Evolutionary conservation across 2,329 filamentous ascomycete genomes (phyloP), one percentile per base, ranked within the genome.

Genomic region (Gremmenia infestans): DNA sequence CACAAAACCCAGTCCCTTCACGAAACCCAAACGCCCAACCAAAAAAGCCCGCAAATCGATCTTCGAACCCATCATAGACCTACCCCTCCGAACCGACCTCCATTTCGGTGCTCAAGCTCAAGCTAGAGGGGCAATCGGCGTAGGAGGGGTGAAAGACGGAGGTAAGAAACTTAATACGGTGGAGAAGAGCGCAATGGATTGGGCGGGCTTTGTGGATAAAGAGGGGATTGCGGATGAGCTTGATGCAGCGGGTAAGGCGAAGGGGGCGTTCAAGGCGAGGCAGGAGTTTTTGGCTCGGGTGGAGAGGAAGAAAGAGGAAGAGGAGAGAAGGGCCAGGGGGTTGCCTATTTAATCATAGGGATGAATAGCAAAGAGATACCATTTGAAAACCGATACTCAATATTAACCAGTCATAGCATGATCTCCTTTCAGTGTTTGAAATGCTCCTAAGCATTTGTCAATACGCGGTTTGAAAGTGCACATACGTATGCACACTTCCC

Each of bases 181-280:
- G 15, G 84, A 88, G 72, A 88, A 88, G 78, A 87, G 83, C 64
- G 78, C 83, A 52, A 85, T 88, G 80, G 85, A 88, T 70, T 88
- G 85, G 85, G 85, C 85, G 3, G 83, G 84, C 12, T 88, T 81
- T 64, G 85, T 88, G 55, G 85, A 88, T 71, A 81, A 85, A 69
- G 85, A 87, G 70, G 85, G 85, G 8, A 85, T 88, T 72, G 79
- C 84, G 68, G 83, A 88, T 70, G 85, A 88, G 69, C 74, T 88
- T 56, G 79, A 80, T 70, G 74, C 85, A 48, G 83, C 85, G 23
- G 82, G 84, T 56, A 81, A 81, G 72, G 81, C 81, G 37, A 88
- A 87, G 72, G 78, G 79, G 59, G 85, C 82, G 22, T 88, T 81
- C 67, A 77, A 80, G 2, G 78, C 78, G 19, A 74, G 83, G 48